Evolutionary conservation across 1,139 yeast genomes (phyloP), one percentile per base, ranked within the genome.

Genomic region (Debaryomycetaceae sp.): DNA sequence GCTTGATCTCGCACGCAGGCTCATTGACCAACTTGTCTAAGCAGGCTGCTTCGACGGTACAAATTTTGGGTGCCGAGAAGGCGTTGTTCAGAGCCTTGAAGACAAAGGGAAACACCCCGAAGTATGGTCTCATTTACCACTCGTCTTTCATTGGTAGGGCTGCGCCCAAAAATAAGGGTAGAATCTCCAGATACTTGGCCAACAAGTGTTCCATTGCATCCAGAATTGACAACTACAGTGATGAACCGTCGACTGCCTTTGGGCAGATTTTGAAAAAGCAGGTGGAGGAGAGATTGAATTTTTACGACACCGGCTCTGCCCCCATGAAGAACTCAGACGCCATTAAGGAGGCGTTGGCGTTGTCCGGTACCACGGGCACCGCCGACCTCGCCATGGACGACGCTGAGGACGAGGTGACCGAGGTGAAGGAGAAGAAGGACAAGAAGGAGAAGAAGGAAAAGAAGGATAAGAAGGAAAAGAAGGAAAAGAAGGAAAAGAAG

Each of bases 161-260:
- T 38, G 75, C 94, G 35, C 95, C 95, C 55, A 86, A 85, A 66
- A 91, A 91, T 71, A 91, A 91, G 77, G 99, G 99, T 65, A 83
- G 97, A 75, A 91, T 91, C 48, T 91, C 98, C 28, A 83, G 99
- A 71, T 89, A 89, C 68, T 75, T 91, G 62, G 98, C 99, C 42
- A 91, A 93, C 78, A 91, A 91, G 68, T 89, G 97, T 75, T 83
- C 98, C 27, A 91, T 91, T 67, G 98, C 98, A 42, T 86, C 96
- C 31, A 85, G 98, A 76, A 89, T 91, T 51, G 99, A 91, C 68
- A 88, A 88, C 71, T 91, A 85, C 65, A 78, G 88, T 37, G 93
- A 83, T 53, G 88, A 81, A 57, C 89, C 91, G 56, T 67, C 83
- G 28, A 82, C 82, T 44, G 86, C 78, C 36, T 93, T 91, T 53